Conservation (phyloP, 2,329 filamentous ascomycete genomes). For the Leptographium wingfieldii region DNA sequence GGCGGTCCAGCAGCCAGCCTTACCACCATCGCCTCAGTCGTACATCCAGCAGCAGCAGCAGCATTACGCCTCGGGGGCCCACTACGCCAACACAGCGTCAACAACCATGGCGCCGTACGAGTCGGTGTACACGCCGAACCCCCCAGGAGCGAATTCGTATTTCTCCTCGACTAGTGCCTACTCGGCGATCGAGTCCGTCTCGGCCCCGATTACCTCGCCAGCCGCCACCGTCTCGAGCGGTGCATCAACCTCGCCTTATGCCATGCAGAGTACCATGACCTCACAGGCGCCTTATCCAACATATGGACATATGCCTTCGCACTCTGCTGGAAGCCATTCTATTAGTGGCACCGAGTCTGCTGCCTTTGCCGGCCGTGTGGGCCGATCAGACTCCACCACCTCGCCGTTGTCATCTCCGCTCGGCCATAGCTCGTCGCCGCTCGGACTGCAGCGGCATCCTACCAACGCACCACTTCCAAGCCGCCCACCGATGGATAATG, state of each 20-base stretch:
- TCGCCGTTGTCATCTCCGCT: conserved; percentile 35
- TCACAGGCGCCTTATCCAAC: conserved; percentile 39
- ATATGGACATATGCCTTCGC: conserved; percentile 13
- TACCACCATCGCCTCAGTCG: conserved; percentile 1
- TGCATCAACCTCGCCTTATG: conserved; percentile 1
- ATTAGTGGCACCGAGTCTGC: conserved; percentile 29
- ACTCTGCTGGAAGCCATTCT: conserved; percentile 10
- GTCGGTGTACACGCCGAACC: conserved; percentile 13
- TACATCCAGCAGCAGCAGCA: conserved; percentile 7
- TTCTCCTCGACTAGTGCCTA: conserved; percentile 1
- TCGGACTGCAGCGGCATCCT: conserved; percentile 41
- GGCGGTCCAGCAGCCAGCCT: conserved; percentile 6
- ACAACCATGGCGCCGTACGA: conserved; percentile 15
- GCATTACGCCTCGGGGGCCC: conserved; percentile 11
- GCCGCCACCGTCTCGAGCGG: conserved; percentile 6
- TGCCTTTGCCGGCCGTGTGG: conserved; percentile 29
- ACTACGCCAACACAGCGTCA: conserved; percentile 8
- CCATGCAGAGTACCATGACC: conserved; percentile 17
- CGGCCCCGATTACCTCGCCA: conserved; percentile 15
- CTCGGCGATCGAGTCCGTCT: conserved; percentile 23
- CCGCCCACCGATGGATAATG: conserved; percentile 30
- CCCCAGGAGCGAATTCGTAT: conserved; percentile 8
- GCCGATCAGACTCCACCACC: conserved; percentile 36
- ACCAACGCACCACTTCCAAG: conserved; percentile 48
- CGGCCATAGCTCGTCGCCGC: conserved; percentile 26